Percentiles rank a stretch among this genome's conserved stretches.
phyloP scores from a whole-genome alignment of 306 rosid genomes.

The Casuarina glauca region DNA sequence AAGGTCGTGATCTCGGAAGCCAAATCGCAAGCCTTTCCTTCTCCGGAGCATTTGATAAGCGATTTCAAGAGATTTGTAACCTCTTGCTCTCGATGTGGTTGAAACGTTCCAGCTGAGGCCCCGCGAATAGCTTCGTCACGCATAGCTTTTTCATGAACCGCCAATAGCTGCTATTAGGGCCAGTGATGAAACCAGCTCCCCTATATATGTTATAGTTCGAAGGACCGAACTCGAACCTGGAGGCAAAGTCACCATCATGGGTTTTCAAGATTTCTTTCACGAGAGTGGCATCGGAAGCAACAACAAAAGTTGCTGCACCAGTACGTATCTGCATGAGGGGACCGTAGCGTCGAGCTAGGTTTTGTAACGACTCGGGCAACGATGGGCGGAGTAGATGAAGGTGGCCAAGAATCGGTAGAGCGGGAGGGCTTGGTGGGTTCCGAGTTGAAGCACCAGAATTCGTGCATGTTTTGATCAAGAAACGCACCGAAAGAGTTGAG shows the following conservation, averaged over 20 bases:
- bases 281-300: not conserved
- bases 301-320: not conserved
- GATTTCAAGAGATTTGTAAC: not conserved
- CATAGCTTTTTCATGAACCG: slow-evolving; percentile 6
- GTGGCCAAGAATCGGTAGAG: slow-evolving; percentile 50
- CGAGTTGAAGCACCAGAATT: slow-evolving; percentile 8
- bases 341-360: not conserved
- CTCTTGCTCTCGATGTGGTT: slow-evolving; percentile 1
- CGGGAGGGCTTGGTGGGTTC: slow-evolving; percentile 45
- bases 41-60: not conserved
- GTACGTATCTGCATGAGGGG: not conserved
- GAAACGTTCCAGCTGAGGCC: slow-evolving; percentile 1
- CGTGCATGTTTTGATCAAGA: slow-evolving; percentile 9
- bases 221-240: not conserved
- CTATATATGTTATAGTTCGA: not conserved
- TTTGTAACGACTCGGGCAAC: not conserved
- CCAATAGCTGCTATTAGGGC: not conserved
- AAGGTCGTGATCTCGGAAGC: not conserved
- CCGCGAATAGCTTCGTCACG: not conserved
- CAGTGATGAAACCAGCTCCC: not conserved
- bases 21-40: not conserved
- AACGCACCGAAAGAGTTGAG: slow-evolving; percentile 18
- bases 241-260: not conserved
- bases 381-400: slow-evolving; percentile 25
- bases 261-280: not conserved